Conservation (phyloP, 208 protist genomes). For the Trichomonas tenax region DNA sequence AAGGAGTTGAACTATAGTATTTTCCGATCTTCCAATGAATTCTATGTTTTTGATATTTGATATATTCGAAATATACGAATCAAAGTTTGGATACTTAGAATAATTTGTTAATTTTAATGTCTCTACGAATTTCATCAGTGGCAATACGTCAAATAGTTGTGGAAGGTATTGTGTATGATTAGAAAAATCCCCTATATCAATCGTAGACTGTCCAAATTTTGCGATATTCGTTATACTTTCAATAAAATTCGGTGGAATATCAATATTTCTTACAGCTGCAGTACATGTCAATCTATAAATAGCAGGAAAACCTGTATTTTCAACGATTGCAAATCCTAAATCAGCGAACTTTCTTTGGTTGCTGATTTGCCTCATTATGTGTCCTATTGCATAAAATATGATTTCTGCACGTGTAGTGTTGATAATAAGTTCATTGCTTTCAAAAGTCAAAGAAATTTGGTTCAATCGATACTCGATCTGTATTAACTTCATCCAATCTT, state of each 20-base stretch:
- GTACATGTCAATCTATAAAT: background rate
- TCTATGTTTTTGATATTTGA: background rate
- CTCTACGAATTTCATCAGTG: background rate
- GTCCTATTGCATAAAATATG: background rate
- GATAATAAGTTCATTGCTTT: background rate
- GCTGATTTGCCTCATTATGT: background rate
- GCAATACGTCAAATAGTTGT: background rate
- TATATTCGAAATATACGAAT: background rate
- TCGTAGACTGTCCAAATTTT: background rate
- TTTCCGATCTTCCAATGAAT: background rate
- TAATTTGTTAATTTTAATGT: background rate
- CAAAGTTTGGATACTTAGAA: background rate
- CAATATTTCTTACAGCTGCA: background rate
- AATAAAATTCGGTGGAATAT: background rate
- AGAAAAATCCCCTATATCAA: background rate
- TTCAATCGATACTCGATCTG: background rate
- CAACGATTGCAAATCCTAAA: background rate
- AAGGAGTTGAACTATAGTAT: background rate
- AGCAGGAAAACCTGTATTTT: background rate
- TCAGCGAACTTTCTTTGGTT: background rate
- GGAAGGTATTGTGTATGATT: background rate
- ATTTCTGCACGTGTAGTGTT: background rate
- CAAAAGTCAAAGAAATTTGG: background rate
- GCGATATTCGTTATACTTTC: background rate
- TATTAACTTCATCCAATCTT: background rate